Evolutionary conservation across 257 asterid genomes (phyloP), one percentile per base, ranked within the genome.

Genomic region (Paraleonurus japonicus): DNA sequence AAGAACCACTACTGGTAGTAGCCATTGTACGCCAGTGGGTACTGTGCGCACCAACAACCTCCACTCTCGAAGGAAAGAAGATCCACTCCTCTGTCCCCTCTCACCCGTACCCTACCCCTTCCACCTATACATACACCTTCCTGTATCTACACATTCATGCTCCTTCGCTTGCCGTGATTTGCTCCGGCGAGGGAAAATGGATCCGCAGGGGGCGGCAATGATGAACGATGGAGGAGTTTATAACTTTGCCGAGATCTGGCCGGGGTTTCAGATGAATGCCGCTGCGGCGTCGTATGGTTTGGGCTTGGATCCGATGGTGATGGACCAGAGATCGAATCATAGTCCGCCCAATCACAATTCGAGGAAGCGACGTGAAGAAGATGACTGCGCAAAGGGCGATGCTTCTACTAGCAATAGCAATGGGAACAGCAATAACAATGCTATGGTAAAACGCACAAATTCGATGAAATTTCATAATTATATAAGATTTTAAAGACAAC

Each of bases 201-300:
- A 85, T 81, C 95, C 85, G 16, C 85, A 79, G 24, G 85, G 82
- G 13, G 64, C 78, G 43, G 78, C 83, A 47, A 77, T 82, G 83
- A 78, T 84, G 85, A 81, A 75, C 54, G 81, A 79, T 64, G 80
- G 84, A 20, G 84, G 83, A 27, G 82, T 59, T 51, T 78, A 78
- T 35, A 83, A 76, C 74, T 81, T 75, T 67, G 78, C 88, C 28
- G 92, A 88, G 88, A 88, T 82, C 85, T 88, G 95, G 92, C 81
- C 76, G 45, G 85, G 75, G 27, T 88, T 84, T 69, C 88, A 80
- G 67, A 75, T 71, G 76, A 72, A 66, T 45, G 77, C 84, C 63
- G 80, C 77, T 28, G 85, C 84, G 72, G 47, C 82, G 74, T 53
- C 86, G 43, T 81, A 69, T 55, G 83, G 82, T 11, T 17, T 80